phyloP scores from a whole-genome alignment of 352 stramenopile species.

The Phytophthora pisi region DNA sequence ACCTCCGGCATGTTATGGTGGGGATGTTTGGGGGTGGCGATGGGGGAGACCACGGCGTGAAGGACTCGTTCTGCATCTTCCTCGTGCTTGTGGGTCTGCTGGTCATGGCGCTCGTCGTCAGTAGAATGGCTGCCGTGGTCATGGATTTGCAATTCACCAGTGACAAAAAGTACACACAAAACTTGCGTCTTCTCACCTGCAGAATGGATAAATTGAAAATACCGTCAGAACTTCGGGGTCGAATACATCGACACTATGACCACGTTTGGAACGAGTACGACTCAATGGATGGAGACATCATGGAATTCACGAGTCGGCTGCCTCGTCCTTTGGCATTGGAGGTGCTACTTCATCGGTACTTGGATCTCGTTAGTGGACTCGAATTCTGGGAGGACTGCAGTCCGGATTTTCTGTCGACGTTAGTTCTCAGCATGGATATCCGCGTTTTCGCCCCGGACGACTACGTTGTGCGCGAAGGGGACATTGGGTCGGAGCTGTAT shows the following conservation, averaged over 20 bases:
- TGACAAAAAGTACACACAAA: background rate
- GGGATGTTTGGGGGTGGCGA: background rate
- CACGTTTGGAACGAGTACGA: background rate
- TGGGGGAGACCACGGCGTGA: background rate
- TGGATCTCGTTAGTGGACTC: background rate
- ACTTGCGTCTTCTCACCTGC: background rate
- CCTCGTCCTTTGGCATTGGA: background rate
- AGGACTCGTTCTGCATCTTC: background rate
- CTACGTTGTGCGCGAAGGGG: background rate
- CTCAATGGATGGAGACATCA: background rate
- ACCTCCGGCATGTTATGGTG: background rate
- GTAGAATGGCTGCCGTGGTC: background rate
- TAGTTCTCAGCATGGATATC: background rate
- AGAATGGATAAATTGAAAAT: background rate
- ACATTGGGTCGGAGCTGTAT: background rate
- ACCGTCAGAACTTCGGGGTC: background rate
- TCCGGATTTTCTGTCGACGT: background rate
- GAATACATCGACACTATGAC: background rate
- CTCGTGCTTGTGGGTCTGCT: background rate
- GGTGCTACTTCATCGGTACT: background rate
- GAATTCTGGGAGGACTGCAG: background rate
- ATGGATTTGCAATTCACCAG: background rate
- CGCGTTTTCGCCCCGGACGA: background rate
- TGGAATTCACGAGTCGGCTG: background rate
- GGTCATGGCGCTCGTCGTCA: background rate